A percentile compares a stretch with the other conserved stretches of the same genome.
Evolutionary conservation across 208 protist species (phyloP).

Genomic region (Wallacemonas sp.): DNA sequence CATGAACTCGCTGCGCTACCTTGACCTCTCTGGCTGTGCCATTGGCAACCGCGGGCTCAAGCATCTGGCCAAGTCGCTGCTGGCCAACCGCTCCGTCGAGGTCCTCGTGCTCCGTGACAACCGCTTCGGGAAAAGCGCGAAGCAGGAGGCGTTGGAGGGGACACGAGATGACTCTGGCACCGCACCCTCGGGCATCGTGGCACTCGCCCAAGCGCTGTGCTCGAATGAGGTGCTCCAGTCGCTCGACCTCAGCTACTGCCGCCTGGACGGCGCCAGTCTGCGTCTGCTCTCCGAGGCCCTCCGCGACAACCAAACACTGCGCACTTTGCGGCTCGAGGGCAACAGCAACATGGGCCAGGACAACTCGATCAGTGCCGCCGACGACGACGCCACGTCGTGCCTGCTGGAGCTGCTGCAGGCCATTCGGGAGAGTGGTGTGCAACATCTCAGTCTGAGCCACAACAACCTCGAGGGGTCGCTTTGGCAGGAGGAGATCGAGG

Average conservation of each 20-base stretch:
- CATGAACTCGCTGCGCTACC: constrained; percentile 49
- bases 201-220: constrained; percentile 44
- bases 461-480: constrained; percentile 63
- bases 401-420: constrained; percentile 42
- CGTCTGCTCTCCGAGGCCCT: constrained; percentile 43
- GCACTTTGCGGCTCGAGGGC: constrained; percentile 62
- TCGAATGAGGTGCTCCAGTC: constrained; percentile 51
- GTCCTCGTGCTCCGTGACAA: constrained; percentile 76
- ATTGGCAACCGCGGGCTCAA: constrained; percentile 59
- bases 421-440: constrained; percentile 33
- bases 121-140: constrained; percentile 39
- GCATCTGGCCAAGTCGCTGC: constrained; percentile 48
- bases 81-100: constrained; percentile 55
- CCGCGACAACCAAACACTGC: constrained; percentile 42
- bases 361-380: constrained; percentile 18
- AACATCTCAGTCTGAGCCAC: constrained; percentile 59
- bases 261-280: constrained; percentile 47
- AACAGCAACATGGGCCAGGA: constrained; percentile 64
- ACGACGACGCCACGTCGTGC: constrained; percentile 35
- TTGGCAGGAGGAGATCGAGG: constrained; percentile 51
- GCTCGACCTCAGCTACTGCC: constrained; percentile 75
- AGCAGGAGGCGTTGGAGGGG: constrained; percentile 7
- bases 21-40: constrained; percentile 76
- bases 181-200: constrained; percentile 45
- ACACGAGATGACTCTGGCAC: constrained; percentile 27